Conservation (phyloP, 768 basidiomycete genomes). For the Exidia glandulosa region DNA sequence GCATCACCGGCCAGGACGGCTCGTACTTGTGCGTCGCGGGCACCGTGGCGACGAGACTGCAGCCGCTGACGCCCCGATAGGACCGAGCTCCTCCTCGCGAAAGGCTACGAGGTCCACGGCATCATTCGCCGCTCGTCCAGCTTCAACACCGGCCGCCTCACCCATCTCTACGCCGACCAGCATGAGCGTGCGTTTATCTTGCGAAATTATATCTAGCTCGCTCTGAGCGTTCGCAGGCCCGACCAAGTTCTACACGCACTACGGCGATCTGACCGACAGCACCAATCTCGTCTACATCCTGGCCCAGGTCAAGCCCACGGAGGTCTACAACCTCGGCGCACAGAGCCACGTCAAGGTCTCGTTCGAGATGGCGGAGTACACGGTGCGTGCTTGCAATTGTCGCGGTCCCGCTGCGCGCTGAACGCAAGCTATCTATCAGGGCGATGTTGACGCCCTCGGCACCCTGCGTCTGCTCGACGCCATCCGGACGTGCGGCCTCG, state of each 20-base stretch:
- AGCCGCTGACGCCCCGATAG: slow-evolving; percentile 26
- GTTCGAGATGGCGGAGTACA: slow-evolving; percentile 99
- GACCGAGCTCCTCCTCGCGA: slow-evolving; percentile 71
- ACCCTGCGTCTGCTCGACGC: slow-evolving; percentile 94
- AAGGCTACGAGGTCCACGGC: slow-evolving; percentile 88
- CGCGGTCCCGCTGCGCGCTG: neutral
- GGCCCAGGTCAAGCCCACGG: slow-evolving; percentile 86
- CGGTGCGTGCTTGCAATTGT: slow-evolving; percentile 21
- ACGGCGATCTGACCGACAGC: slow-evolving; percentile 89
- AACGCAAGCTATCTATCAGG: slow-evolving; percentile 17
- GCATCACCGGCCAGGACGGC: slow-evolving; percentile 94
- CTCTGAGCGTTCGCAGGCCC: slow-evolving; percentile 33
- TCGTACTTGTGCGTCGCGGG: slow-evolving; percentile 68
- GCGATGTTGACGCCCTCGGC: slow-evolving; percentile 91
- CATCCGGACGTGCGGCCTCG: slow-evolving; percentile 88
- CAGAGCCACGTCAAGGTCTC: slow-evolving; percentile 99
- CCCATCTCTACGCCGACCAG: slow-evolving; percentile 87
- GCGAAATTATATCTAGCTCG: neutral
- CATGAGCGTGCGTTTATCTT: slow-evolving; percentile 61
- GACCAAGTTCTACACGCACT: slow-evolving; percentile 73
- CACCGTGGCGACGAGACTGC: slow-evolving; percentile 3
- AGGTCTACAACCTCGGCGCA: slow-evolving; percentile 96
- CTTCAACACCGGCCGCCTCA: slow-evolving; percentile 93
- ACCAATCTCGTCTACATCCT: slow-evolving; percentile 97
- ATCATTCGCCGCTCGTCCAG: slow-evolving; percentile 96